A percentile compares a stretch with the other conserved stretches of the same genome.
phyloP scores from a whole-genome alignment of 202 grass and related monocot species.

The Digitaria exilis region DNA sequence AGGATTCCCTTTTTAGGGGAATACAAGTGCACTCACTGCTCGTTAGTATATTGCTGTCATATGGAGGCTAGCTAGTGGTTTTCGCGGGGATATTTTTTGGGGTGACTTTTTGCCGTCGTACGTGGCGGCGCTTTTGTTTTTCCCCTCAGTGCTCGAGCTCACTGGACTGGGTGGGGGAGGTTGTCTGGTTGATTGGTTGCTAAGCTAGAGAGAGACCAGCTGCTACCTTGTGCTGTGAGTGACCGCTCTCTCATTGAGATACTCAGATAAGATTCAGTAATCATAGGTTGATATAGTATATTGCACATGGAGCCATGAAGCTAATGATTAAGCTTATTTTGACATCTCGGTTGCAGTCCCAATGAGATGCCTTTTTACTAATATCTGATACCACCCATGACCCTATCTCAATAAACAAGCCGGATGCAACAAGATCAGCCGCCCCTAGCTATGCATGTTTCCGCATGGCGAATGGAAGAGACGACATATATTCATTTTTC shows the following conservation, averaged over 20 bases:
- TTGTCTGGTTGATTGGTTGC: neutral
- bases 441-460: neutral
- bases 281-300: neutral
- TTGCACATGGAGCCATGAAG: neutral
- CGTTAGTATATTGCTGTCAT: neutral
- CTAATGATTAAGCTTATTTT: neutral
- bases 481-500: no score
- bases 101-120: neutral
- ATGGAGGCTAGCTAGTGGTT: neutral
- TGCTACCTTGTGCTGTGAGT: neutral
- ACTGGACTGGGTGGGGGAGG: conserved; percentile 31
- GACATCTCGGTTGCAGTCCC: neutral
- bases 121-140: neutral
- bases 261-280: conserved; percentile 1
- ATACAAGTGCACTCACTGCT: neutral
- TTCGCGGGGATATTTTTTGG: neutral
- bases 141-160: neutral
- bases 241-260: neutral
- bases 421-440: neutral
- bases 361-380: neutral
- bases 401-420: neutral
- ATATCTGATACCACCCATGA: neutral
- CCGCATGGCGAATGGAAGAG: neutral
- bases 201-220: conserved; percentile 28
- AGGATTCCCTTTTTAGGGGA: conserved; percentile 32